Evolutionary conservation across 768 basidiomycete genomes (phyloP).

Genomic region (Lentinula guzmanii): DNA sequence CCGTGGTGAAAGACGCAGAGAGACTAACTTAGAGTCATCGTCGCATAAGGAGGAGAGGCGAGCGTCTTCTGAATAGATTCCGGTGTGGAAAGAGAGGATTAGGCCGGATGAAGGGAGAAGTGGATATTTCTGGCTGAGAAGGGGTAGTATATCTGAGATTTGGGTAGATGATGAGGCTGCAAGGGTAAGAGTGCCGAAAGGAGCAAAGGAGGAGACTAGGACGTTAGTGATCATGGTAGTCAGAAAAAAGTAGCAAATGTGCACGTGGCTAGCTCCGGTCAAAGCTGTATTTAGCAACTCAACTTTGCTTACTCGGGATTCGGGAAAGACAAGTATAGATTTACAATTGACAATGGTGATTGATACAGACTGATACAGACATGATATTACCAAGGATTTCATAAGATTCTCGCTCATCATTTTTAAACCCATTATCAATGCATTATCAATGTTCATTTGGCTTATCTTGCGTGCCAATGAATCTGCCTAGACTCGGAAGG

Average conservation of each 20-base stretch:
- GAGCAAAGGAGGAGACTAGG: constrained; percentile 55
- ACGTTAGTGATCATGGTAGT: constrained; percentile 41
- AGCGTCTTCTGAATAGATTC: constrained; percentile 30
- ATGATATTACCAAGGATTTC: too few species aligned
- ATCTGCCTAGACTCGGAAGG: neutral
- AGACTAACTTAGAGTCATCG: constrained; percentile 36
- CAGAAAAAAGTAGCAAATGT: neutral
- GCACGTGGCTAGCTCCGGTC: neutral
- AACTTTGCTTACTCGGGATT: too few species aligned
- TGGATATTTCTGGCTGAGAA: constrained; percentile 41
- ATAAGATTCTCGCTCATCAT: too few species aligned
- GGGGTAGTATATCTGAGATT: constrained; percentile 32
- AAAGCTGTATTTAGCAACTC: neutral
- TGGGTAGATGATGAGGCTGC: constrained; percentile 33
- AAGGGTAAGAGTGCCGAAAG: constrained; percentile 52
- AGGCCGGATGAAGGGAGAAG: constrained; percentile 39
- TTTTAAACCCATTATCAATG: too few species aligned
- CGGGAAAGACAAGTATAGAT: too few species aligned
- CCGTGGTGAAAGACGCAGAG: constrained; percentile 67
- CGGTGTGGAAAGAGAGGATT: constrained; percentile 32
- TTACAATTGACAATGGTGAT: too few species aligned
- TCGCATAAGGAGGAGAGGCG: constrained; percentile 19
- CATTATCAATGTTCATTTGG: too few species aligned
- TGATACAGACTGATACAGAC: too few species aligned
- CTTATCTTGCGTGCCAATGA: neutral